Conservation (phyloP, 2,329 filamentous ascomycete genomes). For the Thelonectria olida region DNA sequence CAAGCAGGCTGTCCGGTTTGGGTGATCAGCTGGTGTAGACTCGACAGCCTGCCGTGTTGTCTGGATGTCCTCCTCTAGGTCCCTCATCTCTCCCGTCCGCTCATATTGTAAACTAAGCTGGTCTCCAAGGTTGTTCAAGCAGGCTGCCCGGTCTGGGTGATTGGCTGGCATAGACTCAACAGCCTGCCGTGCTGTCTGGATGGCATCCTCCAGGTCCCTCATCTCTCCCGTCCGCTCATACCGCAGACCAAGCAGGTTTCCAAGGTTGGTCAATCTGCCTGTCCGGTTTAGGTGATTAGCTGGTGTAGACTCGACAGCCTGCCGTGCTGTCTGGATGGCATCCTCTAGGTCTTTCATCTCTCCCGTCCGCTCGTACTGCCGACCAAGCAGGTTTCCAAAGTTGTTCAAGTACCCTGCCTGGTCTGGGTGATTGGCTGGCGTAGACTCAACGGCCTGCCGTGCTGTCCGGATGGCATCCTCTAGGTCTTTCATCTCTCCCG, state of each 20-base stretch:
- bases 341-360: too few species aligned
- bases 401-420: too few species aligned
- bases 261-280: neutral
- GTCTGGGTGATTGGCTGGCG: too few species aligned
- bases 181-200: neutral
- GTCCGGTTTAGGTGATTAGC: neutral
- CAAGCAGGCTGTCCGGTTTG: neutral
- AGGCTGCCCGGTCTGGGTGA: neutral
- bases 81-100: too few species aligned
- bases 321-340: neutral
- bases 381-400: too few species aligned
- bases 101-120: neutral
- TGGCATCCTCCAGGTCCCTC: slow-evolving; percentile 4
- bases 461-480: too few species aligned
- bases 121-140: neutral
- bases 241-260: neutral
- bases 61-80: slow-evolving; percentile 3
- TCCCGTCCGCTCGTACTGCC: too few species aligned
- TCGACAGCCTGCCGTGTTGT: neutral
- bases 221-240: slow-evolving; percentile 5
- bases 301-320: neutral
- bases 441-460: too few species aligned
- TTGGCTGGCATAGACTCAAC: neutral
- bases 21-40: too few species aligned
- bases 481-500: too few species aligned